Conservation (phyloP, 148 eudicot species). For the Rhododendron ovatum region DNA sequence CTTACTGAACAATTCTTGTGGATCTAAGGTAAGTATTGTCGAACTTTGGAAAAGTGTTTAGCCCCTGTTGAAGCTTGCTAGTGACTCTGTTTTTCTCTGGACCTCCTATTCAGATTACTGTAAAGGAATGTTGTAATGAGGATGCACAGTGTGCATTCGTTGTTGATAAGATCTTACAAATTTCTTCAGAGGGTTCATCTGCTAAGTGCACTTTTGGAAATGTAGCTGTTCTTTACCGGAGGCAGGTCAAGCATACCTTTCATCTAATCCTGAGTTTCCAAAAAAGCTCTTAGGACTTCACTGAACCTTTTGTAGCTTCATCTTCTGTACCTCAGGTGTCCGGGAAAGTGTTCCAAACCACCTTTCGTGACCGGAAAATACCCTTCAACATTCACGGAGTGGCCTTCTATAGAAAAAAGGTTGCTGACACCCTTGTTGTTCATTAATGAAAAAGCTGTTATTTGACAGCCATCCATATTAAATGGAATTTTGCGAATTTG, state of each 20-base stretch:
- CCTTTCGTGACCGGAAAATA: conserved; percentile 72
- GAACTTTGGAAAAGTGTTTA: background rate
- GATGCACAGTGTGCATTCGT: conserved; percentile 83
- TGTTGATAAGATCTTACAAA: conserved; percentile 82
- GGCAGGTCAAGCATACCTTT: conserved; percentile 60
- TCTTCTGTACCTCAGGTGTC: conserved; percentile 51
- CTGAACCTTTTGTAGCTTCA: conserved; percentile 16
- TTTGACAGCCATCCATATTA: background rate
- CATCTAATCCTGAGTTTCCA: background rate
- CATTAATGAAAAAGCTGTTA: background rate
- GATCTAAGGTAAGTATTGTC: conserved; percentile 54
- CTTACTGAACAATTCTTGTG: conserved; percentile 77
- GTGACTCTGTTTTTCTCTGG: conserved; percentile 8
- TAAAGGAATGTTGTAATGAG: conserved; percentile 86
- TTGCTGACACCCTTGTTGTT: conserved; percentile 14
- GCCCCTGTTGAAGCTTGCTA: background rate
- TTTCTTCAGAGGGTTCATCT: conserved; percentile 44
- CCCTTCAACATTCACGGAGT: conserved; percentile 94
- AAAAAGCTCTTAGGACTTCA: background rate
- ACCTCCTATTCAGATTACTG: conserved; percentile 42
- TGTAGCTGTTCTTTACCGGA: conserved; percentile 85
- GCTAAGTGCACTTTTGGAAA: conserved; percentile 53
- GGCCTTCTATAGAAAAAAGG: conserved; percentile 96
- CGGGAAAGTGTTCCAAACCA: conserved; percentile 74
- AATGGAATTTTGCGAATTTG: background rate